phyloP scores from a whole-genome alignment of 495 filamentous ascomycete species.

The Aspergillus wentii region DNA sequence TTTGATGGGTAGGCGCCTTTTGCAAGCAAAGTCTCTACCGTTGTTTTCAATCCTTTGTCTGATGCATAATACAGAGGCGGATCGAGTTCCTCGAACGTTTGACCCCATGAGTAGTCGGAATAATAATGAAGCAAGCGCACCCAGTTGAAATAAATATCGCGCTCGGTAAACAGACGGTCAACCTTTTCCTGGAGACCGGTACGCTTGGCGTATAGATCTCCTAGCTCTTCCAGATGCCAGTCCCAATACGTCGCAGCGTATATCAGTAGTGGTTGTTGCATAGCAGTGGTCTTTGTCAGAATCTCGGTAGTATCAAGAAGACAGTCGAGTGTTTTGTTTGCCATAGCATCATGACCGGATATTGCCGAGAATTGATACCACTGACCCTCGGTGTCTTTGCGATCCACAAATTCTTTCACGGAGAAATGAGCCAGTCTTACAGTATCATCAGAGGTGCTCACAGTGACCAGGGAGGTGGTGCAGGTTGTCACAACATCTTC shows the following conservation, averaged over 20 bases:
- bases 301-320: not conserved
- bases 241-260: conserved; percentile 4
- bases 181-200: not conserved
- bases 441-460: not conserved
- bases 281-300: not conserved
- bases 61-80: no score
- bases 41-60: no score
- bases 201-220: not conserved
- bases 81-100: no score
- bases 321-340: not conserved
- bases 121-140: no score
- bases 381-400: not conserved
- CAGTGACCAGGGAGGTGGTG: conserved; percentile 4
- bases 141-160: conserved; percentile 4
- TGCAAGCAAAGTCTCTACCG: no score
- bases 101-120: no score
- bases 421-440: conserved; percentile 11
- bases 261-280: not conserved
- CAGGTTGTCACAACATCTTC: conserved; percentile 3
- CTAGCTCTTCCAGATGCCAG: not conserved
- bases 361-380: conserved; percentile 1
- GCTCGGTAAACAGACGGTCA: conserved; percentile 2
- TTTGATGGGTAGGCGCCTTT: no score
- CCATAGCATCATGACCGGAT: not conserved
- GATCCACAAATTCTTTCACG: conserved; percentile 9